Percentiles rank a stretch among this genome's conserved stretches.
Conservation (phyloP, 768 basidiomycete species). For the Baorangia bicolor region DNA sequence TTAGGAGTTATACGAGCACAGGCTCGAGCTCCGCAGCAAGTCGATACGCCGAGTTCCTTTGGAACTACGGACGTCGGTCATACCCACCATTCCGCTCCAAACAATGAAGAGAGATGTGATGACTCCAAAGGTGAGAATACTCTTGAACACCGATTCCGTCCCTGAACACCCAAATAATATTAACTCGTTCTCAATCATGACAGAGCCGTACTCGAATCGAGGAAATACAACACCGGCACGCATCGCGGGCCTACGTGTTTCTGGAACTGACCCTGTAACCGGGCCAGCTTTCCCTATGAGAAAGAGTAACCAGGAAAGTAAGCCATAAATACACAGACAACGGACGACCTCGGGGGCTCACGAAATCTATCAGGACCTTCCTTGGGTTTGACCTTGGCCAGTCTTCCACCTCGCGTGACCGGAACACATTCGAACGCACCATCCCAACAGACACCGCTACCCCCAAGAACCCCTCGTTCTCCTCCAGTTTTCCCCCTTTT, state of each 20-base stretch:
- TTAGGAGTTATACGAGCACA: constrained; percentile 53
- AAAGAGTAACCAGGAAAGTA: constrained; percentile 7
- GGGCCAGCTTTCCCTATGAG: not conserved
- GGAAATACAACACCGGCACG: not conserved
- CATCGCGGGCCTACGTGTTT: not conserved
- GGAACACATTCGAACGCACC: constrained; percentile 9
- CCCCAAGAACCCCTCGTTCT: constrained; percentile 7
- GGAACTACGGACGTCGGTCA: not conserved
- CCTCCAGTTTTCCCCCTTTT: constrained; percentile 16
- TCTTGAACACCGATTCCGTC: not conserved
- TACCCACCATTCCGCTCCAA: not conserved
- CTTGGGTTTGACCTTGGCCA: constrained; percentile 10
- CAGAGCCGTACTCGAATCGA: not conserved
- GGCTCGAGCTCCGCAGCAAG: constrained; percentile 20
- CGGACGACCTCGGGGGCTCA: not conserved
- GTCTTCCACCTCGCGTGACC: constrained; percentile 7
- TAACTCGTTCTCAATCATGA: not conserved
- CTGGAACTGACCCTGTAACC: not conserved
- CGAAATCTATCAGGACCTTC: constrained; percentile 8
- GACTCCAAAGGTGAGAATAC: not conserved
- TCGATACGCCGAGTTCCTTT: constrained; percentile 1
- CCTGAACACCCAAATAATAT: too few relatives aligned
- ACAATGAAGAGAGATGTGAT: not conserved
- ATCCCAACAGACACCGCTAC: constrained; percentile 14
- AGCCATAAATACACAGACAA: not conserved